Evolutionary conservation across 2,329 filamentous ascomycete genomes (phyloP).

Genomic region (Colletotrichum karsti): DNA sequence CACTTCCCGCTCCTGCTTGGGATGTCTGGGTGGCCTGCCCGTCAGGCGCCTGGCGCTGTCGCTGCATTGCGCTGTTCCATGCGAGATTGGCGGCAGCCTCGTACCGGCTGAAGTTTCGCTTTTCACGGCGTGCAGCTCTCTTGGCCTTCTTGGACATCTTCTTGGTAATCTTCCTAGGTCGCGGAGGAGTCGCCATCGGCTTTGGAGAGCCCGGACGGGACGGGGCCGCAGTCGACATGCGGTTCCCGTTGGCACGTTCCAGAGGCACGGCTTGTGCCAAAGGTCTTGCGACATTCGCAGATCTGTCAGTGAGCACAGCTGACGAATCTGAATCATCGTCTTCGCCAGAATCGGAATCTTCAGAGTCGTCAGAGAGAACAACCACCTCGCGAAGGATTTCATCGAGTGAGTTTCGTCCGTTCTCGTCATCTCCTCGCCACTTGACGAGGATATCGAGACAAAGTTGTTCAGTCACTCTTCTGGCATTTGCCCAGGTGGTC

Average conservation of each 20-base stretch:
- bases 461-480: slow-evolving; percentile 67
- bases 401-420: slow-evolving; percentile 72
- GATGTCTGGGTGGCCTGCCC: background rate
- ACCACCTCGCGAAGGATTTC: slow-evolving; percentile 74
- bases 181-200: background rate
- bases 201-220: slow-evolving; percentile 21
- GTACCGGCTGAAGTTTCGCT: slow-evolving; percentile 29
- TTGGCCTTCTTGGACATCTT: slow-evolving; percentile 11
- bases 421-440: slow-evolving; percentile 77
- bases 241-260: background rate
- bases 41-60: slow-evolving; percentile 3
- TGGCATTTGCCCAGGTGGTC: slow-evolving; percentile 65
- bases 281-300: background rate
- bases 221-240: slow-evolving; percentile 7
- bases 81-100: slow-evolving; percentile 26
- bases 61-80: slow-evolving; percentile 14
- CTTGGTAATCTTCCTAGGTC: slow-evolving; percentile 12
- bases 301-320: slow-evolving; percentile 31
- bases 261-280: slow-evolving; percentile 1
- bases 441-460: slow-evolving; percentile 74
- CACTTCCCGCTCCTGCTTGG: background rate
- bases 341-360: slow-evolving; percentile 45
- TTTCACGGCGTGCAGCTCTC: background rate
- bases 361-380: slow-evolving; percentile 67
- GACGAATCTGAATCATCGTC: slow-evolving; percentile 42